Percentiles rank a stretch among this genome's conserved stretches.
Conservation (phyloP, 805 yeast genomes). For the Candida lessepsii region DNA sequence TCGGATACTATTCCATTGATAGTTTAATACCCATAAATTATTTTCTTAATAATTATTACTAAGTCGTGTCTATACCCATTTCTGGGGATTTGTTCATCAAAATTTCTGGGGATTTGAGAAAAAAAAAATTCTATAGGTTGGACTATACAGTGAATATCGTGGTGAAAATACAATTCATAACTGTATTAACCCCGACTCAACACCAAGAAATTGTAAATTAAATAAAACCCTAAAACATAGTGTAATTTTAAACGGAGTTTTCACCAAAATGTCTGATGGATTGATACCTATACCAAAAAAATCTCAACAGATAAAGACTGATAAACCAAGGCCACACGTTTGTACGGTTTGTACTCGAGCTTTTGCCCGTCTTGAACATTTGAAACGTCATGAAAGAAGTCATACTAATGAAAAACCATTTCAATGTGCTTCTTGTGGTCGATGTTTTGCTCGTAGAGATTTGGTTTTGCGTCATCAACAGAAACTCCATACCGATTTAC, state of each 20-base stretch:
- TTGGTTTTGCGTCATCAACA: slow-evolving; percentile 91
- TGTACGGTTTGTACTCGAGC: slow-evolving; percentile 92
- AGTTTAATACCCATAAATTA: no score
- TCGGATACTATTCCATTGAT: no score
- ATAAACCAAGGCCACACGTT: slow-evolving; percentile 90
- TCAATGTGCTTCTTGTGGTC: slow-evolving; percentile 93
- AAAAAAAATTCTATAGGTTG: not conserved
- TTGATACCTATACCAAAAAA: slow-evolving; percentile 75
- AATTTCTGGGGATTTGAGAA: slow-evolving; percentile 1
- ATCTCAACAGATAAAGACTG: slow-evolving; percentile 79
- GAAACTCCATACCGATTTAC: slow-evolving; percentile 70
- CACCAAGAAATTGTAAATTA: no score
- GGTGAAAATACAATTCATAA: no score
- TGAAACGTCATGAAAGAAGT: slow-evolving; percentile 88
- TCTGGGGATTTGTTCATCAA: slow-evolving; percentile 2
- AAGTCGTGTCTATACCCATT: slow-evolving; percentile 1
- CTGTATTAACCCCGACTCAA: no score
- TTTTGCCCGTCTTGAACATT: slow-evolving; percentile 91
- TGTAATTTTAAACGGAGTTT: not conserved
- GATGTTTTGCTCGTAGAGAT: slow-evolving; percentile 91
- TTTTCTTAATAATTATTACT: no score
- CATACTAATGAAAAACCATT: slow-evolving; percentile 97
- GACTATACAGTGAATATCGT: not conserved
- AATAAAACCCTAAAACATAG: not conserved
- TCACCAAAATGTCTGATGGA: slow-evolving; percentile 1